These are phyloP conservation scores for Zygoascus ofunaensis DNA, from an alignment of 805 yeast genomes.

Conservation along the genomic window DNA sequence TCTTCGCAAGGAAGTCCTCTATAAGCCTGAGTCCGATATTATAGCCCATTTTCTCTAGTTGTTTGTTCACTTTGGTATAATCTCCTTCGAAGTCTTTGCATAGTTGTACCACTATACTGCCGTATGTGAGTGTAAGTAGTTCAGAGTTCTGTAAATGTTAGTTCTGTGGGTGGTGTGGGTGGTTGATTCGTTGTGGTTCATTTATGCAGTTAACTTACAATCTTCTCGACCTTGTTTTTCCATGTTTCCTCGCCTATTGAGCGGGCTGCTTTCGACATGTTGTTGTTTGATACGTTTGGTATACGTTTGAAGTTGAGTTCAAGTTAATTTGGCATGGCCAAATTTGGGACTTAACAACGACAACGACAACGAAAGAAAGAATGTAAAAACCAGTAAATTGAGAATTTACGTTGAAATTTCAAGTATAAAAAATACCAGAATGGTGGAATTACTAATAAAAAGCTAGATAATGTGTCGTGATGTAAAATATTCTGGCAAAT, in stretches of 20 bases:
- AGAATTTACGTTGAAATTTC: too few species aligned
- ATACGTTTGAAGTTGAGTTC: background rate
- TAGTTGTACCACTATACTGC: conserved; percentile 84
- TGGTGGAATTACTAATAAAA: too few species aligned
- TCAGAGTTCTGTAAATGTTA: conserved; percentile 58
- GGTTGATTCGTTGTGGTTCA: too few species aligned
- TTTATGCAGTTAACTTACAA: conserved; percentile 53
- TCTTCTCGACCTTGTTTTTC: conserved; percentile 80
- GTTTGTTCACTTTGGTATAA: conserved; percentile 69
- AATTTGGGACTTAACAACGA: too few species aligned
- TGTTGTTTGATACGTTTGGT: too few species aligned
- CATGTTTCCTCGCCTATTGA: conserved; percentile 78
- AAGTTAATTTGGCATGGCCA: too few species aligned
- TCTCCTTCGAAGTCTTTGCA: conserved; percentile 75
- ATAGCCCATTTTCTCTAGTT: conserved; percentile 88
- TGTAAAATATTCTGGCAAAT: too few species aligned
- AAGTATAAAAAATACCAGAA: too few species aligned
- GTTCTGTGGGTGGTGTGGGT: too few species aligned
- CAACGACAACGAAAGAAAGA: too few species aligned
- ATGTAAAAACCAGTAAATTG: too few species aligned
- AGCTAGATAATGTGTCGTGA: too few species aligned
- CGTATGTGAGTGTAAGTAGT: conserved; percentile 88
- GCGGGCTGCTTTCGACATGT: conserved; percentile 22
- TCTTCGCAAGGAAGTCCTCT: conserved; percentile 85
- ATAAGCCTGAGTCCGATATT: conserved; percentile 85